These are phyloP conservation scores for Pleurotus eryngii DNA, from an alignment of 768 basidiomycete species.

Conservation along the genomic window DNA sequence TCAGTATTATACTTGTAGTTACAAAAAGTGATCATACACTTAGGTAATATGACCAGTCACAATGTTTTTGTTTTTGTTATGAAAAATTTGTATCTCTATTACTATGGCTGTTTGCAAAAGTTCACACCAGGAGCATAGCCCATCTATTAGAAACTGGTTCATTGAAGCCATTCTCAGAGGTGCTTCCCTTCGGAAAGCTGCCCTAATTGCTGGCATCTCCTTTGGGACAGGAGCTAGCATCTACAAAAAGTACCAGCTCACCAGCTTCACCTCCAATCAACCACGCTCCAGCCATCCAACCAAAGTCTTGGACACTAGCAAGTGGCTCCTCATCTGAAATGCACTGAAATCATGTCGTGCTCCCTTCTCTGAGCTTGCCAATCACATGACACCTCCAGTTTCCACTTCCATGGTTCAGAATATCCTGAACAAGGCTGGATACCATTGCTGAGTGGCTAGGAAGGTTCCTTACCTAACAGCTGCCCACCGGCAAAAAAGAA, in stretches of 20 bases:
- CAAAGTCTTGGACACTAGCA: conserved; percentile 11
- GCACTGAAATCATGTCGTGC: conserved; percentile 14
- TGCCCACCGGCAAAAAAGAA: conserved; percentile 12
- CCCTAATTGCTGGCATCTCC: conserved; percentile 2
- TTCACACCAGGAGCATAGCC: conserved; percentile 1
- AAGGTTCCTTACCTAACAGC: conserved; percentile 22
- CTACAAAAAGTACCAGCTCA: conserved; percentile 15
- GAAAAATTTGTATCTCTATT: too few species aligned
- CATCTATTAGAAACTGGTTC: conserved; percentile 15
- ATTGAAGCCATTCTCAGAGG: conserved; percentile 13
- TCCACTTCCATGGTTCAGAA: conserved; percentile 13
- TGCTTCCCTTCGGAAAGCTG: conserved; percentile 6
- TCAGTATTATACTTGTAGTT: too few species aligned
- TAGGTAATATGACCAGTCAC: too few species aligned
- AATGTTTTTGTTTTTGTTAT: too few species aligned
- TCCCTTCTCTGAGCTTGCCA: conserved; percentile 20
- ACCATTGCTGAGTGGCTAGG: conserved; percentile 18
- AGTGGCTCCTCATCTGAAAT: conserved; percentile 11
- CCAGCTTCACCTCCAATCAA: conserved; percentile 16
- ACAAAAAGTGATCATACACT: too few species aligned
- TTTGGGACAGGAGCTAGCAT: conserved; percentile 14
- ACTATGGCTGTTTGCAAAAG: too few species aligned
- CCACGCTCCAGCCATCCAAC: conserved; percentile 18
- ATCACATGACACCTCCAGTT: conserved; percentile 8
- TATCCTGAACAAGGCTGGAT: conserved; percentile 15